Percentiles rank a stretch among this genome's conserved stretches.
Evolutionary conservation across 169 alveolate genomes (phyloP).

Genomic region (Condylostoma magnum): DNA sequence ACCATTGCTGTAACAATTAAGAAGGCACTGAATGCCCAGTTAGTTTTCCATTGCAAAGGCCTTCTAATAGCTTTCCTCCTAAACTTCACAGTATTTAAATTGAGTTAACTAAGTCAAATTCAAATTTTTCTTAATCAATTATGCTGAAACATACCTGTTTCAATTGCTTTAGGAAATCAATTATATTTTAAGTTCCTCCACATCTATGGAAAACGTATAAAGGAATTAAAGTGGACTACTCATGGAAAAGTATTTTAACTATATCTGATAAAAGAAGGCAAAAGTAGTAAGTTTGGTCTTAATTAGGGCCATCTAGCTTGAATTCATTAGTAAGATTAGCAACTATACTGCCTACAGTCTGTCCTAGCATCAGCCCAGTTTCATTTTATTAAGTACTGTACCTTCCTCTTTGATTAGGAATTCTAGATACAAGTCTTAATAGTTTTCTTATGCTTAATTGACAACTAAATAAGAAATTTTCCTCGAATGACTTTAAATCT

Average conservation of each 20-base stretch:
- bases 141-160: background rate
- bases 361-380: slow-evolving; percentile 4
- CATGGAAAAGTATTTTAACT: slow-evolving; percentile 19
- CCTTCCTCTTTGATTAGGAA: slow-evolving; percentile 4
- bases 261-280: slow-evolving; percentile 25
- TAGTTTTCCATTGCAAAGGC: background rate
- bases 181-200: slow-evolving; percentile 15
- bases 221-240: slow-evolving; percentile 3
- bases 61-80: background rate
- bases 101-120: slow-evolving; percentile 13
- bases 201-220: background rate
- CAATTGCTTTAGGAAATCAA: background rate
- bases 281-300: slow-evolving; percentile 8
- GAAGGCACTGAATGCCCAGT: background rate
- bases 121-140: background rate
- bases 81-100: background rate
- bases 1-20: background rate
- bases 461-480: slow-evolving; percentile 28
- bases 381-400: background rate
- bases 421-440: slow-evolving; percentile 3
- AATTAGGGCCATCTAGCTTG: background rate
- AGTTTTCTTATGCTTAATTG: slow-evolving; percentile 21
- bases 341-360: slow-evolving; percentile 14
- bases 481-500: slow-evolving; percentile 7
- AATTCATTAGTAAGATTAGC: slow-evolving; percentile 1